Percentiles rank a stretch among this genome's conserved stretches.
These are phyloP conservation scores for Colletotrichum musae DNA, from an alignment of 2,329 filamentous ascomycete genomes.

Conservation along the genomic window DNA sequence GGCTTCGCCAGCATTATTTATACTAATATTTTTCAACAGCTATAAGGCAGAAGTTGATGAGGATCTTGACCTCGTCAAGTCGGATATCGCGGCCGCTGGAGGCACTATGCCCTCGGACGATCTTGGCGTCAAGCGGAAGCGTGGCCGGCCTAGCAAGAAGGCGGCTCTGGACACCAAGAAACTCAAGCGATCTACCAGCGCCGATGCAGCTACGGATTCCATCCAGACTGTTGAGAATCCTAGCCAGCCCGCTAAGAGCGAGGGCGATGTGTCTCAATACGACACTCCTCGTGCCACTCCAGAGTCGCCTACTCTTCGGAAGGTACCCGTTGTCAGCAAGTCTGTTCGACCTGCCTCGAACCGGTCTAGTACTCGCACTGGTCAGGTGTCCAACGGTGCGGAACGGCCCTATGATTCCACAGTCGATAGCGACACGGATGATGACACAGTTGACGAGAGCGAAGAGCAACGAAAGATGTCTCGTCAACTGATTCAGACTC, in stretches of 20 bases:
- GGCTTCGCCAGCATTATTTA: neutral
- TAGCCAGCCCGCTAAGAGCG: neutral
- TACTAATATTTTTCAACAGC: conserved; percentile 9
- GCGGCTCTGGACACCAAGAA: neutral
- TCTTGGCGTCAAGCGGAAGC: conserved; percentile 9
- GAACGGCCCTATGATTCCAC: too few relatives aligned
- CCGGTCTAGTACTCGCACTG: neutral
- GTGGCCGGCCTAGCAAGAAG: neutral
- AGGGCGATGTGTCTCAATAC: neutral
- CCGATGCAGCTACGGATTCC: neutral
- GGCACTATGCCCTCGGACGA: neutral
- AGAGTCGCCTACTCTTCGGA: conserved; percentile 5
- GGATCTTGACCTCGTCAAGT: conserved; percentile 14
- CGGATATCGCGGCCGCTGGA: conserved; percentile 11
- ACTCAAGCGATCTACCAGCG: neutral
- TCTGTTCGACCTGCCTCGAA: neutral
- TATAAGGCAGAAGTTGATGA: neutral
- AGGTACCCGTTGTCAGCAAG: conserved; percentile 1
- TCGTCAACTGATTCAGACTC: conserved; percentile 4
- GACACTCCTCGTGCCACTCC: neutral
- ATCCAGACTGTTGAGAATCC: neutral
- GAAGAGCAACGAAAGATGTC: neutral
- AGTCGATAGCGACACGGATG: neutral
- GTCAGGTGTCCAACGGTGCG: too few relatives aligned
- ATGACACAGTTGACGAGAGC: neutral